A percentile compares a stretch with the other conserved stretches of the same genome.
phyloP scores from a whole-genome alignment of 257 asterid genomes.

The Nicotiana paniculata region DNA sequence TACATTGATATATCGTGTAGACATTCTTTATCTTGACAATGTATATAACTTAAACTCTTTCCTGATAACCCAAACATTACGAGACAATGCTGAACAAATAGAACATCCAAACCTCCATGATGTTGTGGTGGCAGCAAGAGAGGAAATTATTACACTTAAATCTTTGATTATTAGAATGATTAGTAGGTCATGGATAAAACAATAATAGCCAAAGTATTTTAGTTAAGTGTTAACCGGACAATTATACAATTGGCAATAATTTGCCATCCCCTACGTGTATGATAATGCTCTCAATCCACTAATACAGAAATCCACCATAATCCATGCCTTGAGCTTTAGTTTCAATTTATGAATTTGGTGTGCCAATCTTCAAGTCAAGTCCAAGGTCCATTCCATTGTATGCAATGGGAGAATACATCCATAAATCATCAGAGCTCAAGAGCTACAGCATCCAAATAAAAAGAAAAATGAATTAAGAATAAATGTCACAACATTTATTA shows the following conservation, averaged over 20 bases:
- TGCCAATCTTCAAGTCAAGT: slow-evolving; percentile 32
- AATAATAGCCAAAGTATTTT: neutral
- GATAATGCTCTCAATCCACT: neutral
- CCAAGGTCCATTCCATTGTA: slow-evolving; percentile 83
- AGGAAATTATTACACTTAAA: slow-evolving; percentile 1
- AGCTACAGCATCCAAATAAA: slow-evolving; percentile 34
- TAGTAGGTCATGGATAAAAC: neutral
- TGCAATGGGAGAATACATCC: slow-evolving; percentile 97
- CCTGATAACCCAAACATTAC: neutral
- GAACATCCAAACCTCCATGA: neutral
- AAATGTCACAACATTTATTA: no score
- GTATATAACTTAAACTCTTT: no score
- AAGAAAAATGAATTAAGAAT: neutral
- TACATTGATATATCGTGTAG: no score
- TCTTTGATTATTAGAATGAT: neutral
- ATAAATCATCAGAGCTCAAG: slow-evolving; percentile 74
- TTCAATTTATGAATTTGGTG: neutral
- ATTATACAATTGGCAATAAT: neutral
- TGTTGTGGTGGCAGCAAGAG: neutral
- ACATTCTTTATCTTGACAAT: no score
- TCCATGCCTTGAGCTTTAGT: neutral
- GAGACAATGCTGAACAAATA: neutral
- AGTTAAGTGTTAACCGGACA: neutral
- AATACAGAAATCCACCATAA: neutral
- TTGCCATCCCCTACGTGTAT: neutral